Percentiles rank a stretch among this genome's conserved stretches.
Conservation (phyloP, 352 stramenopile genomes). For the Phytophthora multivora region DNA sequence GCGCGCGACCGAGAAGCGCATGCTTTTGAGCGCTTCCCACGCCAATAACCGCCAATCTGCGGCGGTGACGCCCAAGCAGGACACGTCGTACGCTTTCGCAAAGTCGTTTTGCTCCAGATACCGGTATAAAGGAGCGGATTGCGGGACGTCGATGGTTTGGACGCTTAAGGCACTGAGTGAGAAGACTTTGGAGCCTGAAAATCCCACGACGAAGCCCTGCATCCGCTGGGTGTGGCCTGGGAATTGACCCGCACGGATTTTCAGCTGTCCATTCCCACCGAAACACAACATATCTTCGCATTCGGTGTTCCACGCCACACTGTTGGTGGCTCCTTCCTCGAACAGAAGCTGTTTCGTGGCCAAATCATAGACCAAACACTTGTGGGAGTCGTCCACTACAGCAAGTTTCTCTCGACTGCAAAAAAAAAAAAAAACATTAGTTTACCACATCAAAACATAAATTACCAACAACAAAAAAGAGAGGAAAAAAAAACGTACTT, state of each 20-base stretch:
- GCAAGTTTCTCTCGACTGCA: constrained; percentile 89
- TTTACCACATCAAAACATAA: not conserved
- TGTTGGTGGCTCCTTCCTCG: constrained; percentile 84
- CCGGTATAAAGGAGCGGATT: constrained; percentile 87
- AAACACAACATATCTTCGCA: constrained; percentile 96
- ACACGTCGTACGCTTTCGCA: constrained; percentile 85
- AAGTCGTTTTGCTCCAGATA: constrained; percentile 93
- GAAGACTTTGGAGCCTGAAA: constrained; percentile 93
- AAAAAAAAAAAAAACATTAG: constrained; percentile 1
- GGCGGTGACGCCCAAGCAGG: constrained; percentile 94
- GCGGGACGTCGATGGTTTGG: constrained; percentile 91
- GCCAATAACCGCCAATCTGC: constrained; percentile 89
- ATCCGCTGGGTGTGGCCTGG: constrained; percentile 90
- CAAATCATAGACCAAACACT: constrained; percentile 92
- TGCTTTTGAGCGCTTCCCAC: constrained; percentile 85
- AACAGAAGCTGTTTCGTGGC: constrained; percentile 91
- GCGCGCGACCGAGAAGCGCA: constrained; percentile 80
- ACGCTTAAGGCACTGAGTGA: constrained; percentile 88
- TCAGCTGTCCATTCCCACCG: constrained; percentile 84
- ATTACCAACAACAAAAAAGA: no score
- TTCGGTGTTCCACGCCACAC: constrained; percentile 94
- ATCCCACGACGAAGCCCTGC: constrained; percentile 93
- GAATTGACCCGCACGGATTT: constrained; percentile 92
- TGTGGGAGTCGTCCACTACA: constrained; percentile 90
- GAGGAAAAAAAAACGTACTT: constrained; percentile 52